Conservation (phyloP, 2,329 filamentous ascomycete genomes). For the Helminthosporium solani region DNA sequence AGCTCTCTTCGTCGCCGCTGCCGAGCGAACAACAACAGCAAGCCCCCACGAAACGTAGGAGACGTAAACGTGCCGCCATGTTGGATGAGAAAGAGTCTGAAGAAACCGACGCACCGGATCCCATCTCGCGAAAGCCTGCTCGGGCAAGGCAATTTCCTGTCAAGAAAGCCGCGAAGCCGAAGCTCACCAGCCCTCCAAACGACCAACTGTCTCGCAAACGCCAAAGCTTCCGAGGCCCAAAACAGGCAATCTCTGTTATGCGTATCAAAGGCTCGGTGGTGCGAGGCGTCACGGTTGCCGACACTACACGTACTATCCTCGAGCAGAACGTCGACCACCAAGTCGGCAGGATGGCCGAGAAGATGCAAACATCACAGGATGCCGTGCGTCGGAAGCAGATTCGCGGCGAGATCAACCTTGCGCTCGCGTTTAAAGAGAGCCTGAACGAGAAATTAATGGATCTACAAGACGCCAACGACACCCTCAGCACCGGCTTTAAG, state of each 20-base stretch:
- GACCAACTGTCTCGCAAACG: slow-evolving; percentile 32
- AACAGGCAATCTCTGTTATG: slow-evolving; percentile 38
- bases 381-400: slow-evolving; percentile 43
- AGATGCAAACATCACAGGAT: slow-evolving; percentile 40
- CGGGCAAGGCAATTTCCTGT: slow-evolving; percentile 5
- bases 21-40: background rate
- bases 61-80: slow-evolving; percentile 13
- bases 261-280: slow-evolving; percentile 41
- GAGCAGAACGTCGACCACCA: slow-evolving; percentile 52
- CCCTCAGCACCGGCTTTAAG: slow-evolving; percentile 49
- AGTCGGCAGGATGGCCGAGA: slow-evolving; percentile 44
- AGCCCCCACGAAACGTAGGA: slow-evolving; percentile 12
- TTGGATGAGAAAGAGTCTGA: slow-evolving; percentile 9
- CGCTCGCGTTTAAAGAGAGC: slow-evolving; percentile 51
- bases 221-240: slow-evolving; percentile 29
- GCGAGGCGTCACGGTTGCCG: slow-evolving; percentile 50
- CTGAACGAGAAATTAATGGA: slow-evolving; percentile 53
- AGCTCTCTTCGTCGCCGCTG: slow-evolving; percentile 17
- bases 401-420: slow-evolving; percentile 49
- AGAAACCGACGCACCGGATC: slow-evolving; percentile 15
- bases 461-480: slow-evolving; percentile 54
- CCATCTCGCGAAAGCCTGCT: slow-evolving; percentile 22
- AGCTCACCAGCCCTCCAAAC: slow-evolving; percentile 12
- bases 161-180: slow-evolving; percentile 8
- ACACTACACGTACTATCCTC: slow-evolving; percentile 54